Conservation (phyloP, 495 filamentous ascomycete genomes). For the Beverwykella pulmonaria region DNA sequence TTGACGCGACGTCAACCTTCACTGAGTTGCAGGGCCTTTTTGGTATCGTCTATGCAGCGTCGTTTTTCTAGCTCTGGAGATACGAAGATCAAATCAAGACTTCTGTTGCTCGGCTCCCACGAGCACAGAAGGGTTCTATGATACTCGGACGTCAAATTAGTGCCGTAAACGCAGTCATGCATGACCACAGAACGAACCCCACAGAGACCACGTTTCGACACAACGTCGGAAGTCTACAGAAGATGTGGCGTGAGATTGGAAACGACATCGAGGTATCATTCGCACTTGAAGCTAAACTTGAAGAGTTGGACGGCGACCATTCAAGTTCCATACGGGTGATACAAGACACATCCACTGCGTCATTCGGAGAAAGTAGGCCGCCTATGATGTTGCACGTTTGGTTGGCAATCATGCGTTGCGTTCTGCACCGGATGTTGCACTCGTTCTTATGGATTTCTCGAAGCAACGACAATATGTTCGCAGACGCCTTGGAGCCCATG, state of each 20-base stretch:
- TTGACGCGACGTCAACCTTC: slow-evolving; percentile 50
- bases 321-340: slow-evolving; percentile 8
- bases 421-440: slow-evolving; percentile 2
- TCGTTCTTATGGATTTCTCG: not conserved
- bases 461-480: slow-evolving; percentile 28
- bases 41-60: slow-evolving; percentile 58
- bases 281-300: slow-evolving; percentile 45
- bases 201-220: slow-evolving; percentile 49
- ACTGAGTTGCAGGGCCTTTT: slow-evolving; percentile 50
- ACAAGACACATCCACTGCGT: slow-evolving; percentile 11
- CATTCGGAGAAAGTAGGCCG: slow-evolving; percentile 8
- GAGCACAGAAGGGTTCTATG: slow-evolving; percentile 49
- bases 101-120: slow-evolving; percentile 53
- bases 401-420: not conserved
- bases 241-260: slow-evolving; percentile 57
- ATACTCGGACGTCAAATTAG: slow-evolving; percentile 57
- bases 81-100: slow-evolving; percentile 56
- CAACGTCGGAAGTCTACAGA: slow-evolving; percentile 50
- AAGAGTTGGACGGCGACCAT: not conserved
- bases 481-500: slow-evolving; percentile 15
- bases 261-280: slow-evolving; percentile 51
- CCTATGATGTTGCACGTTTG: slow-evolving; percentile 12
- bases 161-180: slow-evolving; percentile 40
- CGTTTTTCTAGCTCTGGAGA: slow-evolving; percentile 65
- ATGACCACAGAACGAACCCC: slow-evolving; percentile 19